These are phyloP conservation scores for Coemansia sp. DNA, from an alignment of 192 early-diverging fungal species.

Conservation along the genomic window DNA sequence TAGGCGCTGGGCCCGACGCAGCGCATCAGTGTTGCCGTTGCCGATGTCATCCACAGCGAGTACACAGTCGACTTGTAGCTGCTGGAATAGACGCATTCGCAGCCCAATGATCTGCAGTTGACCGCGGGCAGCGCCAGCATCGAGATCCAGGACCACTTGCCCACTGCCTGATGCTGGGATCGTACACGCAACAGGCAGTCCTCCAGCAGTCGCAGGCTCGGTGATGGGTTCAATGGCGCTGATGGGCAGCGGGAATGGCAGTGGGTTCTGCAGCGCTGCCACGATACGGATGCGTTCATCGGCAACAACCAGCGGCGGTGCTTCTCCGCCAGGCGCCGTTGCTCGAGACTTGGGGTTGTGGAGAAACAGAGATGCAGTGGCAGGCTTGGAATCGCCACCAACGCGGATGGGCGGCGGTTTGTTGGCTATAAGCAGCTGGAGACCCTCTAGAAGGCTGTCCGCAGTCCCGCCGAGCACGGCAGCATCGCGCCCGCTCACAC, in stretches of 20 bases:
- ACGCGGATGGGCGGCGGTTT: slow-evolving; percentile 4
- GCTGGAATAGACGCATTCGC: slow-evolving; percentile 23
- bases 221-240: slow-evolving; percentile 11
- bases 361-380: slow-evolving; percentile 25
- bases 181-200: neutral
- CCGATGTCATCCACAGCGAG: slow-evolving; percentile 18
- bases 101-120: slow-evolving; percentile 21
- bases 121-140: slow-evolving; percentile 8
- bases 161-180: slow-evolving; percentile 17
- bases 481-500: slow-evolving; percentile 23
- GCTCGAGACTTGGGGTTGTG: slow-evolving; percentile 30
- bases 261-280: slow-evolving; percentile 37
- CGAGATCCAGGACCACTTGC: slow-evolving; percentile 23
- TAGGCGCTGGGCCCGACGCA: slow-evolving; percentile 7
- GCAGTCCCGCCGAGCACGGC: slow-evolving; percentile 18
- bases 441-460: slow-evolving; percentile 21
- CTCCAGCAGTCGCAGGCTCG: neutral
- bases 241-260: slow-evolving; percentile 38
- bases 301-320: slow-evolving; percentile 17
- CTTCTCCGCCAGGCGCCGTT: neutral
- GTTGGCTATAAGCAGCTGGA: slow-evolving; percentile 15
- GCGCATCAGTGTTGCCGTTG: no score
- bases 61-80: slow-evolving; percentile 15
- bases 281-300: slow-evolving; percentile 27
- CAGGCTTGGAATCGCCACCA: neutral